phyloP scores from a whole-genome alignment of 371 early-diverging fungal genomes.

The Chytridium lagenaria region DNA sequence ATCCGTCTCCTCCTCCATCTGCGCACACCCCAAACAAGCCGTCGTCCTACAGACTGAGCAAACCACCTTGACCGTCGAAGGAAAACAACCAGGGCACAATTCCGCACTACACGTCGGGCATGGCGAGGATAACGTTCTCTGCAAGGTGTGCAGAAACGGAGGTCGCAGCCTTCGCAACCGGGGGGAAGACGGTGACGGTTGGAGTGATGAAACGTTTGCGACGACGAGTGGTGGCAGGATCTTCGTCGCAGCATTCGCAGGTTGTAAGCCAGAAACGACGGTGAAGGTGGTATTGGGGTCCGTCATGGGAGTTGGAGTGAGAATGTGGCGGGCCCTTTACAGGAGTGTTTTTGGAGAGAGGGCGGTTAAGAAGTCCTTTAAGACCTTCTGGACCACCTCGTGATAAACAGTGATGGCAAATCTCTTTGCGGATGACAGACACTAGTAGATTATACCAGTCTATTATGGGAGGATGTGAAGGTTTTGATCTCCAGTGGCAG shows the following conservation, averaged over 20 bases:
- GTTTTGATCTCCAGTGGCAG: no score
- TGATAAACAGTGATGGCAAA: neutral
- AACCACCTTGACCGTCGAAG: neutral
- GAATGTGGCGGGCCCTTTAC: neutral
- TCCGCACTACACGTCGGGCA: conserved; percentile 1
- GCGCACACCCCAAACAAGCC: neutral
- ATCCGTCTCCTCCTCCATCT: conserved; percentile 7
- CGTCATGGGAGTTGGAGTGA: neutral
- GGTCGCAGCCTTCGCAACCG: neutral
- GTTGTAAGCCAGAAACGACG: neutral
- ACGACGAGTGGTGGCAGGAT: neutral
- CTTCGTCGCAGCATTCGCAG: conserved; percentile 5
- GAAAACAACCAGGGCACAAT: conserved; percentile 6
- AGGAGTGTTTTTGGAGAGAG: neutral
- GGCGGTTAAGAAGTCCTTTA: neutral
- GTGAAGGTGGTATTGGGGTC: neutral
- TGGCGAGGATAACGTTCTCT: neutral
- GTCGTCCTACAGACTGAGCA: neutral
- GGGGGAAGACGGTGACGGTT: conserved; percentile 2
- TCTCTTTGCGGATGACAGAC: neutral
- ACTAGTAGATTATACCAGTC: conserved; percentile 7
- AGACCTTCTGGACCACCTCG: neutral
- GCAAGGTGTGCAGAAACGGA: neutral
- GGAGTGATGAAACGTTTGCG: no score
- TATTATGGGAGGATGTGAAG: neutral